Conservation (phyloP, 2,329 filamentous ascomycete species). For the Ceratocystis smalleyi region DNA sequence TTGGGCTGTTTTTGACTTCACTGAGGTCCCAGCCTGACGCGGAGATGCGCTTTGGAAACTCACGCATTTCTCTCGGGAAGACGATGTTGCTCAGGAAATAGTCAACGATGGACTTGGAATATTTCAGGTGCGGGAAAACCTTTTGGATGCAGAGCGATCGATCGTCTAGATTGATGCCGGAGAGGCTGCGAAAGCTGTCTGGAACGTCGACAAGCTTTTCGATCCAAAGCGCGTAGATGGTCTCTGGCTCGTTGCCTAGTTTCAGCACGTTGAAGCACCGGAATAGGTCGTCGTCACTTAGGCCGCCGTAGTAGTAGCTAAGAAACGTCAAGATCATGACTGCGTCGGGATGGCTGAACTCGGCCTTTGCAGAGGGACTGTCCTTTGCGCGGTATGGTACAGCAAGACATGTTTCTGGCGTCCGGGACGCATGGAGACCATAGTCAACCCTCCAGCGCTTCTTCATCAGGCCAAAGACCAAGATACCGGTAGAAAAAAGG, state of each 20-base stretch:
- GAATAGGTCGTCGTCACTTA: conserved; percentile 35
- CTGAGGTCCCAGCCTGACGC: conserved; percentile 54
- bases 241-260: conserved; percentile 34
- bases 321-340: conserved; percentile 41
- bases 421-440: conserved; percentile 33
- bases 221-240: conserved; percentile 38
- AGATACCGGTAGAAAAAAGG: conserved; percentile 38
- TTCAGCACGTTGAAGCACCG: conserved; percentile 32
- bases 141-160: conserved; percentile 28
- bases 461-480: conserved; percentile 36
- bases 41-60: conserved; percentile 48
- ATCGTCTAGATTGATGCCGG: conserved; percentile 45
- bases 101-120: conserved; percentile 41
- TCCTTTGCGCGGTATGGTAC: conserved; percentile 48
- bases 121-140: conserved; percentile 39
- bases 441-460: conserved; percentile 54
- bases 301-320: conserved; percentile 41
- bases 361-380: conserved; percentile 36
- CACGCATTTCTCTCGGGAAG: conserved; percentile 45
- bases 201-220: conserved; percentile 24
- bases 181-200: conserved; percentile 26
- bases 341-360: conserved; percentile 48
- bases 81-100: conserved; percentile 45
- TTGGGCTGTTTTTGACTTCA: conserved; percentile 30
- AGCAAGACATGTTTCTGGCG: conserved; percentile 31